Evolutionary conservation across 2,329 filamentous ascomycete species (phyloP).

Genomic region (Hymenoscyphus albidus): DNA sequence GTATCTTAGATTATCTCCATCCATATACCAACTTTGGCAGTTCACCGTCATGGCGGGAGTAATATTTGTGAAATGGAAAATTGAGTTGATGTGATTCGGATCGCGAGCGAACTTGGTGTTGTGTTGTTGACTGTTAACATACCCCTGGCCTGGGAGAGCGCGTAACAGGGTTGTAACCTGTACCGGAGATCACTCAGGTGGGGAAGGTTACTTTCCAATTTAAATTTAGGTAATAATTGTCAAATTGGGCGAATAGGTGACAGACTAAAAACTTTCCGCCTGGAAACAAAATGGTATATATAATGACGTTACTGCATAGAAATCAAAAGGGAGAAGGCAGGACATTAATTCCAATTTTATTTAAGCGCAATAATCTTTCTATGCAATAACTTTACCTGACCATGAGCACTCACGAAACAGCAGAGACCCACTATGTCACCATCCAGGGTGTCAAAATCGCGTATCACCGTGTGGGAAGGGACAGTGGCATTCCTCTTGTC

Average conservation of each 20-base stretch:
- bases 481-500: slow-evolving; percentile 26
- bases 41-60: not conserved
- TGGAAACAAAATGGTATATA: not conserved
- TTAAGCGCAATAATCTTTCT: slow-evolving; percentile 12
- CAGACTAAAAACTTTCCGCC: not conserved
- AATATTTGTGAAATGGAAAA: not conserved
- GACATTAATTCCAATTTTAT: not conserved
- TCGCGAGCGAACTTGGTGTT: not conserved
- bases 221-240: not conserved
- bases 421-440: slow-evolving; percentile 23
- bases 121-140: not conserved
- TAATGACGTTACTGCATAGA: not conserved
- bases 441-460: slow-evolving; percentile 26
- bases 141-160: too few relatives aligned
- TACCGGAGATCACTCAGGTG: not conserved
- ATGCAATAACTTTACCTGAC: not conserved
- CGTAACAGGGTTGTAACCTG: not conserved
- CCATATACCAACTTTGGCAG: not conserved
- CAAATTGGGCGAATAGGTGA: not conserved
- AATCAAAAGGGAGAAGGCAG: not conserved
- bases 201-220: not conserved
- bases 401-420: slow-evolving; percentile 29
- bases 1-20: not conserved
- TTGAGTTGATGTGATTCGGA: not conserved
- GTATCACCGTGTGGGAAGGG: slow-evolving; percentile 25